Conservation (phyloP, 768 basidiomycete species). For the Leccinum incarnatum region DNA sequence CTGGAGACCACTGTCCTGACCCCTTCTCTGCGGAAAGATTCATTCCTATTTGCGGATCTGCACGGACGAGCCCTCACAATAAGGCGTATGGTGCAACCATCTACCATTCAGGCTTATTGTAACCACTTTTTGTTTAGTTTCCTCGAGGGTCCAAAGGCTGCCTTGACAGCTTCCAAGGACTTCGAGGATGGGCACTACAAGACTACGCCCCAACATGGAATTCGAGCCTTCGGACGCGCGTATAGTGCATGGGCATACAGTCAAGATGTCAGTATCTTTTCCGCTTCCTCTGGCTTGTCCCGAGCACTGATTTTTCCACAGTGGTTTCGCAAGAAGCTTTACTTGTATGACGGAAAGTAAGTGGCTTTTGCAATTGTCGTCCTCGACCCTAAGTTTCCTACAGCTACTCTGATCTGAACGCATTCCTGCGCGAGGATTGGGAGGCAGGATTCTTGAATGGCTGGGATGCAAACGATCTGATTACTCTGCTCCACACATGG, state of each 20-base stretch:
- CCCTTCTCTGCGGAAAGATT: constrained; percentile 27
- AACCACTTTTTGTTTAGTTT: constrained; percentile 37
- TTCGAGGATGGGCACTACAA: constrained; percentile 55
- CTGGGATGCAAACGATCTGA: constrained; percentile 58
- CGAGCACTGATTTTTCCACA: constrained; percentile 18
- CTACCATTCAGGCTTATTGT: constrained; percentile 7
- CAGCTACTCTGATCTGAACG: constrained; percentile 47
- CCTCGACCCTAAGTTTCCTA: background rate
- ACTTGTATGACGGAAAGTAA: constrained; percentile 43
- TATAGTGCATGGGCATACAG: constrained; percentile 63
- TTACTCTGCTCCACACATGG: constrained; percentile 52
- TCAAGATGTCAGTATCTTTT: constrained; percentile 42
- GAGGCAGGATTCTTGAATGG: constrained; percentile 41
- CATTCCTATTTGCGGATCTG: constrained; percentile 48
- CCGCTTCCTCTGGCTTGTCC: background rate
- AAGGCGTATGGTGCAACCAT: constrained; percentile 42
- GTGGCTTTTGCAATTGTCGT: constrained; percentile 6
- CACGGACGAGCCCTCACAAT: constrained; percentile 55
- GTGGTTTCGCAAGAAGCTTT: constrained; percentile 54
- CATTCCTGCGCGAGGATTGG: constrained; percentile 52
- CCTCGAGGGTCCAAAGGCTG: constrained; percentile 58
- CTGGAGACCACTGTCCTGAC: background rate
- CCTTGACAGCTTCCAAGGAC: constrained; percentile 51
- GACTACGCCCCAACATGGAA: constrained; percentile 43
- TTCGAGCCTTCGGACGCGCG: constrained; percentile 56